These are phyloP conservation scores for Rhytidhysteron rufulum DNA, from an alignment of 2,329 filamentous ascomycete species.

Conservation along the genomic window DNA sequence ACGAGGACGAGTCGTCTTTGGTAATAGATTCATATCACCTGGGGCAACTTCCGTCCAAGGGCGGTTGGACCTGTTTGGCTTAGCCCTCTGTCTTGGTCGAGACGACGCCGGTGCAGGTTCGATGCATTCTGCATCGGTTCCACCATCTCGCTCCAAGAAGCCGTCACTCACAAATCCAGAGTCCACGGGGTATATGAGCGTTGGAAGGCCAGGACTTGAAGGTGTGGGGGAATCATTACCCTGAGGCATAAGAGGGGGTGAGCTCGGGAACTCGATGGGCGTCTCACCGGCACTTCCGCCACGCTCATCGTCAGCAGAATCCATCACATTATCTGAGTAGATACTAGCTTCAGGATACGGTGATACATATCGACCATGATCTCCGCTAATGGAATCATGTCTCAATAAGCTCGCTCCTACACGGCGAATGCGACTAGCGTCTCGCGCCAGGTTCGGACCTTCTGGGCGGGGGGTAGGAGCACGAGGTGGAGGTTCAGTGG, in stretches of 20 bases:
- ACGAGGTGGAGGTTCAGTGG: slow-evolving; percentile 69
- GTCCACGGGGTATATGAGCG: slow-evolving; percentile 56
- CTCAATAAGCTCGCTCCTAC: slow-evolving; percentile 50
- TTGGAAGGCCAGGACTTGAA: slow-evolving; percentile 71
- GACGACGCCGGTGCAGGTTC: slow-evolving; percentile 16
- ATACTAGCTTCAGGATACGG: slow-evolving; percentile 25
- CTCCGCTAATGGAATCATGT: slow-evolving; percentile 55
- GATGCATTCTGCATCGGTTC: slow-evolving; percentile 43
- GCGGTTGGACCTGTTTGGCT: slow-evolving; percentile 17
- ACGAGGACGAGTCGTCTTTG: slow-evolving; percentile 21
- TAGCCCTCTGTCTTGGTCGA: slow-evolving; percentile 12
- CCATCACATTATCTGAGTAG: slow-evolving; percentile 41
- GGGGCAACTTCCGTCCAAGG: slow-evolving; percentile 27
- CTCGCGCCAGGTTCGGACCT: slow-evolving; percentile 32
- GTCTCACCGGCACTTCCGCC: slow-evolving; percentile 58
- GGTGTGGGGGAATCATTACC: slow-evolving; percentile 60
- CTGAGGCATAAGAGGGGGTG: slow-evolving; percentile 68
- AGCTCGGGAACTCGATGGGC: slow-evolving; percentile 81
- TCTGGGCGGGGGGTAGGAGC: slow-evolving; percentile 72
- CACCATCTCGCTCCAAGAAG: slow-evolving; percentile 60
- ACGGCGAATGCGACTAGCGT: slow-evolving; percentile 28
- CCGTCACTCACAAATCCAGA: slow-evolving; percentile 85
- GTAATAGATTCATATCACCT: slow-evolving; percentile 23
- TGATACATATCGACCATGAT: slow-evolving; percentile 24
- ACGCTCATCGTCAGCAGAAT: slow-evolving; percentile 47